Evolutionary conservation across 805 yeast genomes (phyloP), one percentile per base, ranked within the genome.

Genomic region (Candida dajiaensis): DNA sequence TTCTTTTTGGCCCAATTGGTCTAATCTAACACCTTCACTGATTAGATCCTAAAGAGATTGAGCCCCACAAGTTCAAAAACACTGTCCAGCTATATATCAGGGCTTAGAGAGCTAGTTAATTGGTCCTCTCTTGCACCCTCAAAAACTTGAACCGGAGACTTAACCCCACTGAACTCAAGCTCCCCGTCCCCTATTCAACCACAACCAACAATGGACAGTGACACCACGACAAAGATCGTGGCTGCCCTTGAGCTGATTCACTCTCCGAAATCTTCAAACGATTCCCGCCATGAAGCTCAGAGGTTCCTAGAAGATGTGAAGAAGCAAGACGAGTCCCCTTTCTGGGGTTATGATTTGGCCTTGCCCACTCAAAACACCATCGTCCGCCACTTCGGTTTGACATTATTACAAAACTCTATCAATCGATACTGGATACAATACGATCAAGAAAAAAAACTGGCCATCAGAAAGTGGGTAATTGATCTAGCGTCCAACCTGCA

Each of bases 301-400:
- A 57, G 65, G 62, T 87, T 88, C 54, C 70, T 94, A 28, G 97
- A 89, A 55, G 70, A 79, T 11, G 78, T 92, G 22, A 90, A 88
- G 60, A 67, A 72, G 39, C 81, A 84, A 50, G 85, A 83, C 10
- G 95, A 90, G 61, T 83, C 95, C 19, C 97, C 99, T 0, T 78
- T 71, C 50, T 89, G 96, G 90, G 97, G 97, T 3, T 92, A 83
- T 65, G 89, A 85, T 62, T 73, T 94, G 48, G 89, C 96, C 1
- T 61, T 78, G 22, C 80, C 63, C 70, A 78, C 67, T 70, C 81
- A 54, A 70, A 77, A 83, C 60, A 77, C 73, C 53, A 80, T 88
- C 23, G 89, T 90, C 21, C 80, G 96, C 50, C 97, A 95, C 65
- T 94, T 81, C 63, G 99, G 99, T 0, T 70, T 94, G 36, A 81